phyloP scores from a whole-genome alignment of 805 yeast species.

The Metschnikowia koreensis region DNA sequence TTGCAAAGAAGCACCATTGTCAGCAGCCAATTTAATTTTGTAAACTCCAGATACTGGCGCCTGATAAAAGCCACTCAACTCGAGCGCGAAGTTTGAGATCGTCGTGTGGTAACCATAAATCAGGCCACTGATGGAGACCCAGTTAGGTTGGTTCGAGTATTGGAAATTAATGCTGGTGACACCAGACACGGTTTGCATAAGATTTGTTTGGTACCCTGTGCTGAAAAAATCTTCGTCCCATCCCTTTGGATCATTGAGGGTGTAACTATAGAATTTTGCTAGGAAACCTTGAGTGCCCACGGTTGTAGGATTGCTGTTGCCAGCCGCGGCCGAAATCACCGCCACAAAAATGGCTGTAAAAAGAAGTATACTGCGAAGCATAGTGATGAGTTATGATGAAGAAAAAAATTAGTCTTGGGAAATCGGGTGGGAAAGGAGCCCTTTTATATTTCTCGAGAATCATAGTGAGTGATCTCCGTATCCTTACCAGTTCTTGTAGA shows the following conservation, averaged over 20 bases:
- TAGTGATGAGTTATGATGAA: not conserved
- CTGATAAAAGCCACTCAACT: slow-evolving; percentile 12
- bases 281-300: slow-evolving; percentile 6
- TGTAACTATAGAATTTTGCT: slow-evolving; percentile 9
- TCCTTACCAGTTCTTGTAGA: too few species aligned
- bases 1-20: slow-evolving; percentile 17
- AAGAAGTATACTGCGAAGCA: not conserved
- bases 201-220: slow-evolving; percentile 1
- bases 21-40: slow-evolving; percentile 12
- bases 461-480: too few species aligned
- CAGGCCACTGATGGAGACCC: not conserved
- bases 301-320: not conserved
- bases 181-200: slow-evolving; percentile 1
- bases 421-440: not conserved
- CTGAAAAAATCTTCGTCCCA: slow-evolving; percentile 8
- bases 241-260: slow-evolving; percentile 1
- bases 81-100: slow-evolving; percentile 8
- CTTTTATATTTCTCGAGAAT: not conserved
- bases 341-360: not conserved
- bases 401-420: too few species aligned
- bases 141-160: not conserved
- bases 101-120: slow-evolving; percentile 5
- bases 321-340: not conserved
- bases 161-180: slow-evolving; percentile 8
- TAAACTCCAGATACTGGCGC: slow-evolving; percentile 9